phyloP scores from a whole-genome alignment of 257 asterid species.

The Solanum bukasovii region DNA sequence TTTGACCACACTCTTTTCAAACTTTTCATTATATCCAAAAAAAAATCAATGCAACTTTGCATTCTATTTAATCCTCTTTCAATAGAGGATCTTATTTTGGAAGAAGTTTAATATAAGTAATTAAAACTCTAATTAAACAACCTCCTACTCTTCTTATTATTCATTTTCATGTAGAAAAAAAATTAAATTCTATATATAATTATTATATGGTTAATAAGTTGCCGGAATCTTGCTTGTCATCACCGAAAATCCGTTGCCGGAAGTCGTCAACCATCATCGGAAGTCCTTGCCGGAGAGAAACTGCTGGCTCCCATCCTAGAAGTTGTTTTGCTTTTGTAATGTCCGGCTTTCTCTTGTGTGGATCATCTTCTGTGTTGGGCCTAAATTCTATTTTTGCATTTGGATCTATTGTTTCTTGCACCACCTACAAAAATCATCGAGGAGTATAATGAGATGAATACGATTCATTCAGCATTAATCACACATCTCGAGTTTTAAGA shows the following conservation, averaged over 20 bases:
- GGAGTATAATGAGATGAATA: neutral
- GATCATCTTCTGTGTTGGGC: conserved; percentile 75
- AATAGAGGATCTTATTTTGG: neutral
- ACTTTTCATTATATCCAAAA: neutral
- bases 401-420: conserved; percentile 71
- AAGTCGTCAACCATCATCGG: conserved; percentile 77
- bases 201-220: neutral
- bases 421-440: conserved; percentile 35
- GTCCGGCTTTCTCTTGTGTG: conserved; percentile 87
- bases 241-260: conserved; percentile 57
- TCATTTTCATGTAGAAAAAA: neutral
- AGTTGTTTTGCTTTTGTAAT: conserved; percentile 69
- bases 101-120: neutral
- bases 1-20: neutral
- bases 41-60: neutral
- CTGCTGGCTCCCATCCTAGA: conserved; percentile 70
- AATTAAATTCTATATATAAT: neutral
- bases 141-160: neutral
- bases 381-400: conserved; percentile 71
- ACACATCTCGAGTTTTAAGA: neutral
- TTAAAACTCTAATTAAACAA: neutral
- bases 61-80: neutral
- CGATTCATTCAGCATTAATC: no score
- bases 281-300: conserved; percentile 68
- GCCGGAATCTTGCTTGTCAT: neutral